Evolutionary conservation across 169 alveolate genomes (phyloP).

Genomic region (Babesia ovata): DNA sequence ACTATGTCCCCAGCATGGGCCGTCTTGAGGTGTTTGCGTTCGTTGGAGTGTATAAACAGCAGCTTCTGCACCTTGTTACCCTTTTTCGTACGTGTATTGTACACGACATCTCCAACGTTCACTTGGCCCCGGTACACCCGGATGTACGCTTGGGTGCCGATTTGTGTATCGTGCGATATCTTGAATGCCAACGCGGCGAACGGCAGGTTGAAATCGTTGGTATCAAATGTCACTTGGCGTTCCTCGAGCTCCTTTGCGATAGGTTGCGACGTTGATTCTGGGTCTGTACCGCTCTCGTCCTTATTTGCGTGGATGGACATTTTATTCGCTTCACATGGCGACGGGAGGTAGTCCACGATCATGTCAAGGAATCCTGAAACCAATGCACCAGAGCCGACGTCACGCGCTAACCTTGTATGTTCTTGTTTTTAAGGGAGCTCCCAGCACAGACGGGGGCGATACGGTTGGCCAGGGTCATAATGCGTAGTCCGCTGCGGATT

Average conservation of each 20-base stretch:
- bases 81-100: constrained; percentile 78
- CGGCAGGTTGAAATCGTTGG: constrained; percentile 57
- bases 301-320: constrained; percentile 26
- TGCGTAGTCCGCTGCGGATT: constrained; percentile 78
- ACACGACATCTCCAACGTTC: constrained; percentile 74
- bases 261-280: neutral
- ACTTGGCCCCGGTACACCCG: constrained; percentile 81
- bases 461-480: constrained; percentile 71
- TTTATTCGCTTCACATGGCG: constrained; percentile 77
- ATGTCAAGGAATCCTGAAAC: constrained; percentile 64
- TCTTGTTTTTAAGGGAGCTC: constrained; percentile 88
- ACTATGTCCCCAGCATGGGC: constrained; percentile 83
- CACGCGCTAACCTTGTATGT: constrained; percentile 54
- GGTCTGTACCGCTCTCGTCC: neutral
- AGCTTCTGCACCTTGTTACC: constrained; percentile 82
- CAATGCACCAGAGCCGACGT: neutral
- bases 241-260: neutral
- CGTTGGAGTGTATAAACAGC: constrained; percentile 83
- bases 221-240: constrained; percentile 31
- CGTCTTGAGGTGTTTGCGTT: constrained; percentile 74
- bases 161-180: constrained; percentile 70
- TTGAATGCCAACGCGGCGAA: constrained; percentile 71
- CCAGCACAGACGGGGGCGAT: constrained; percentile 88
- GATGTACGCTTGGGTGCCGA: constrained; percentile 75
- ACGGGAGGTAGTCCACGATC: constrained; percentile 85